A percentile compares a stretch with the other conserved stretches of the same genome.
Evolutionary conservation across 148 eudicot genomes (phyloP).

Genomic region (Rhododendron henanense): DNA sequence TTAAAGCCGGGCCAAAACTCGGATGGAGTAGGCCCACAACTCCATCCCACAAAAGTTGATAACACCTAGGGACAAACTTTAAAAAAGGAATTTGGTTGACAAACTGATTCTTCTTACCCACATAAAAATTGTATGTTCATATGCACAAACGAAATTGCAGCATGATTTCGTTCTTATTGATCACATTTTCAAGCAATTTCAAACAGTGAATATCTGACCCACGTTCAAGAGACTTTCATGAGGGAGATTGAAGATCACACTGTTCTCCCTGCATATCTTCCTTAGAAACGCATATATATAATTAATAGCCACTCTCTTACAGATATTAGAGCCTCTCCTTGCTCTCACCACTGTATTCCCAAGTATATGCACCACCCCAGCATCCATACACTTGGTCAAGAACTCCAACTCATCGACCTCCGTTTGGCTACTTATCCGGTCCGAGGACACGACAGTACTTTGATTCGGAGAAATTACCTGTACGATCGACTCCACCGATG

Average conservation of each 20-base stretch:
- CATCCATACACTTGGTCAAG: conserved; percentile 64
- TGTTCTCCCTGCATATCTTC: conserved; percentile 96
- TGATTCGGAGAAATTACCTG: conserved; percentile 41
- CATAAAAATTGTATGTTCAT: neutral
- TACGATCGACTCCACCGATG: conserved; percentile 66
- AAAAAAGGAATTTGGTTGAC: neutral
- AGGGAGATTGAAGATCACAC: conserved; percentile 90
- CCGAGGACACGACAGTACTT: conserved; percentile 38
- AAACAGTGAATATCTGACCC: conserved; percentile 84
- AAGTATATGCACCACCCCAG: conserved; percentile 92
- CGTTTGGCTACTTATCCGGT: conserved; percentile 49
- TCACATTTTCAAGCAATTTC: neutral
- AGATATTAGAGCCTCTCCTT: conserved; percentile 55
- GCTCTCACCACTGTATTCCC: conserved; percentile 86
- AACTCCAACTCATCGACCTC: conserved; percentile 77
- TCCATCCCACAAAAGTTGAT: too few relatives aligned
- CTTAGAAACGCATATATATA: conserved; percentile 91
- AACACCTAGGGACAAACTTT: neutral
- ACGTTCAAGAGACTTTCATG: conserved; percentile 92
- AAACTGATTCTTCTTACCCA: neutral
- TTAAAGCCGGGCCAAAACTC: neutral
- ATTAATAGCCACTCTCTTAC: conserved; percentile 73
- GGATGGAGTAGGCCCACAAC: neutral
- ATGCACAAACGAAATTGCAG: neutral
- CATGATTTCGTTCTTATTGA: neutral